Evolutionary conservation across 2,329 filamentous ascomycete genomes (phyloP).

Genomic region (Talaromyces sp.): DNA sequence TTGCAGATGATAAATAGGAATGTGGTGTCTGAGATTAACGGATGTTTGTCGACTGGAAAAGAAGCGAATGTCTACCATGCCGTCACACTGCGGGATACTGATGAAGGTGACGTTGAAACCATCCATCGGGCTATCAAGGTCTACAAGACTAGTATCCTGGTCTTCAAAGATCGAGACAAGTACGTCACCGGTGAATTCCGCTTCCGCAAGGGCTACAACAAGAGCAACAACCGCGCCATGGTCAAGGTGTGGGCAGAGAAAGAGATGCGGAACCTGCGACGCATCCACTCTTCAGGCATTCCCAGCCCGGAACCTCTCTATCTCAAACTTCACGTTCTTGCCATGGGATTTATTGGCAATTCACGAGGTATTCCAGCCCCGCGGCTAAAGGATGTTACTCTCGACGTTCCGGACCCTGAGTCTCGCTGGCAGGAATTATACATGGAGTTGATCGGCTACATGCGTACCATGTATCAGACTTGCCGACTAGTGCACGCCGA

Average conservation of each 20-base stretch:
- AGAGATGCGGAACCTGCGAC: slow-evolving; percentile 88
- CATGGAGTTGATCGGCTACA: slow-evolving; percentile 75
- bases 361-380: slow-evolving; percentile 83
- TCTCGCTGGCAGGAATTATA: slow-evolving; percentile 75
- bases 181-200: slow-evolving; percentile 94
- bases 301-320: slow-evolving; percentile 85
- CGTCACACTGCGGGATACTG: slow-evolving; percentile 56
- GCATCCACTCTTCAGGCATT: slow-evolving; percentile 78
- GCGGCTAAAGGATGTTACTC: slow-evolving; percentile 77
- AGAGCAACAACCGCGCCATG: slow-evolving; percentile 93
- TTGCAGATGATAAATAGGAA: slow-evolving; percentile 94
- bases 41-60: slow-evolving; percentile 93
- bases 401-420: slow-evolving; percentile 64
- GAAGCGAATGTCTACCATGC: slow-evolving; percentile 98
- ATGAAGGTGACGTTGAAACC: slow-evolving; percentile 47
- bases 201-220: slow-evolving; percentile 87
- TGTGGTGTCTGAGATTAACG: slow-evolving; percentile 85
- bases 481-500: slow-evolving; percentile 93
- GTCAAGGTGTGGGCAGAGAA: slow-evolving; percentile 99
- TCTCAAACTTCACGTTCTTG: slow-evolving; percentile 87
- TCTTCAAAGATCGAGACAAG: slow-evolving; percentile 95
- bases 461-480: slow-evolving; percentile 89
- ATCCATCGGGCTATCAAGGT: slow-evolving; percentile 90
- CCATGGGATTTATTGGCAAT: slow-evolving; percentile 91
- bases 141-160: slow-evolving; percentile 96